phyloP scores from a whole-genome alignment of 2,329 filamentous ascomycete species.

The Fusarium floridanum region DNA sequence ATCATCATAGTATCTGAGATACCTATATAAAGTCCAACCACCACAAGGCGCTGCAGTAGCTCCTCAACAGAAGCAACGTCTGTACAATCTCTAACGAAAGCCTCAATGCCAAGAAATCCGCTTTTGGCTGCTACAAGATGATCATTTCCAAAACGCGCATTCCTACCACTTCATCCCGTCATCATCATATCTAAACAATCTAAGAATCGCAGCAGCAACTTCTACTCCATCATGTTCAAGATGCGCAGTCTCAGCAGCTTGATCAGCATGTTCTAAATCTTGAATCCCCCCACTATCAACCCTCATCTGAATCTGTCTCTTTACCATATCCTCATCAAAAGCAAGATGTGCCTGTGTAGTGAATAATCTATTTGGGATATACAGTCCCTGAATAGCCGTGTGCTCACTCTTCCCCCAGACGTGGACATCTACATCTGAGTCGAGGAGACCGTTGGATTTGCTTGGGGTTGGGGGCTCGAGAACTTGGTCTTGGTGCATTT shows the following conservation, averaged over 20 bases:
- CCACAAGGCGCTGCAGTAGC: no score
- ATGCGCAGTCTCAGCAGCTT: conserved; percentile 71
- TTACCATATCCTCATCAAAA: conserved; percentile 77
- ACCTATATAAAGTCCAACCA: not conserved
- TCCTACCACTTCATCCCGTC: conserved; percentile 51
- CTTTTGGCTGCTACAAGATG: not conserved
- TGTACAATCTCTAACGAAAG: not conserved
- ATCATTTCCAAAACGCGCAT: not conserved
- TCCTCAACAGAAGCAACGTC: not conserved
- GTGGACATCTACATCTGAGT: conserved; percentile 57
- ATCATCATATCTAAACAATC: conserved; percentile 64
- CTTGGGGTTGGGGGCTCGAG: conserved; percentile 68
- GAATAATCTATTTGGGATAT: conserved; percentile 72
- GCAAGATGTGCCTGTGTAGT: conserved; percentile 86
- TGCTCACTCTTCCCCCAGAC: conserved; percentile 73
- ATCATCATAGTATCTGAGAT: no score
- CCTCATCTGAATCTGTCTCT: conserved; percentile 71
- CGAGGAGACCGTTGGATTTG: conserved; percentile 57
- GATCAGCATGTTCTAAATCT: conserved; percentile 70
- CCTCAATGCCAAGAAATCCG: not conserved
- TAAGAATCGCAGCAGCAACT: conserved; percentile 76
- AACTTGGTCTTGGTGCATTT: conserved; percentile 86
- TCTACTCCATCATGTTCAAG: conserved; percentile 78
- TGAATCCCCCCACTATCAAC: conserved; percentile 72
- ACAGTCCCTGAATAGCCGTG: conserved; percentile 82